Evolutionary conservation across 352 stramenopile genomes (phyloP).

Genomic region (Globisporangium carolinianum): DNA sequence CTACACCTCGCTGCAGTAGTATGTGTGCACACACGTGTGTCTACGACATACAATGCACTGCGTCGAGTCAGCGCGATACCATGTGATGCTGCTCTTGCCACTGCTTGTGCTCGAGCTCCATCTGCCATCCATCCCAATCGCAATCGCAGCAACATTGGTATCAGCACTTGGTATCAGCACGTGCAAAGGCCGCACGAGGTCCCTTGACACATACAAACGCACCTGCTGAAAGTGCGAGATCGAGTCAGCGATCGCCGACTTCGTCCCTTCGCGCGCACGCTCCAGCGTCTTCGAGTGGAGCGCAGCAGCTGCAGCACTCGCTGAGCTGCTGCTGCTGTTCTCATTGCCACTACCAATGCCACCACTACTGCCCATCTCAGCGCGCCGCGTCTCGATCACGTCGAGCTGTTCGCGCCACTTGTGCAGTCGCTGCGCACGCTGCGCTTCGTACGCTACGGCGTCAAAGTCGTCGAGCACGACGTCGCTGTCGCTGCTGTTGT

Average conservation of each 20-base stretch:
- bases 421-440: constrained; percentile 31
- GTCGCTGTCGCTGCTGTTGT: constrained; percentile 13
- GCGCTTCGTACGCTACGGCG: constrained; percentile 31
- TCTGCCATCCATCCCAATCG: no score
- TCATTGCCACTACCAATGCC: background rate
- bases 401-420: constrained; percentile 53
- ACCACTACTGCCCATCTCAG: constrained; percentile 19
- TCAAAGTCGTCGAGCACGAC: constrained; percentile 14
- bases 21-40: no score
- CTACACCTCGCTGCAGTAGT: no score
- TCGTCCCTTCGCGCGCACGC: constrained; percentile 25
- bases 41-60: no score
- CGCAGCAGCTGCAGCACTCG: constrained; percentile 6
- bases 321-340: constrained; percentile 12
- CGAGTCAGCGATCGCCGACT: constrained; percentile 39
- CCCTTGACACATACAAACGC: constrained; percentile 52
- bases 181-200: background rate
- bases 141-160: no score
- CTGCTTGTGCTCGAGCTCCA: no score
- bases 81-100: no score
- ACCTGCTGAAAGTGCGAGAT: constrained; percentile 56
- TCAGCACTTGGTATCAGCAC: background rate
- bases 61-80: no score
- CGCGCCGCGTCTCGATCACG: constrained; percentile 32
- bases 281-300: constrained; percentile 17